These are phyloP conservation scores for Vigna mungo DNA, from an alignment of 306 rosid genomes.

Conservation along the genomic window DNA sequence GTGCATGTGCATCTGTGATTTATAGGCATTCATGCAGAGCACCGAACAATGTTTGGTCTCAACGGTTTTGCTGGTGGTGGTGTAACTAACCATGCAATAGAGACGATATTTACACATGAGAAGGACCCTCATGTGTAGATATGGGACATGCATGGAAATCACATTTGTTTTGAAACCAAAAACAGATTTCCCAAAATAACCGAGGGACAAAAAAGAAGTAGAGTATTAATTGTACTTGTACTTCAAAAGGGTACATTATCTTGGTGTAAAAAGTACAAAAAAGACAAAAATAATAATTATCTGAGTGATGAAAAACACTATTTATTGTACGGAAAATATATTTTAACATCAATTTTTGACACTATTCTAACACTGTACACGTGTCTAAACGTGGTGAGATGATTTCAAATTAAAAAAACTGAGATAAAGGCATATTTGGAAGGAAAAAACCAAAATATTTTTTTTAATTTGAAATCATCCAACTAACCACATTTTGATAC, in stretches of 20 bases:
- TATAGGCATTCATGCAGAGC: constrained; percentile 24
- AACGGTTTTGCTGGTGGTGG: constrained; percentile 26
- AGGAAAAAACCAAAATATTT: too few relatives aligned
- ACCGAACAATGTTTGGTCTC: constrained; percentile 33
- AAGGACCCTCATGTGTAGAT: constrained; percentile 12
- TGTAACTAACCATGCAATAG: constrained; percentile 33
- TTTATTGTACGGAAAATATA: too few relatives aligned
- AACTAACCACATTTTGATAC: too few relatives aligned
- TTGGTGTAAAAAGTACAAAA: not conserved
- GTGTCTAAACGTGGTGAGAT: too few relatives aligned
- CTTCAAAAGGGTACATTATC: not conserved
- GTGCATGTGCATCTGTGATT: constrained; percentile 39
- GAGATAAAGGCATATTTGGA: too few relatives aligned
- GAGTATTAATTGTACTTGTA: not conserved
- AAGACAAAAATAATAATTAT: not conserved
- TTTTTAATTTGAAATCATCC: too few relatives aligned
- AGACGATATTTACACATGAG: constrained; percentile 41
- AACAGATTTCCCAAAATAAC: not conserved
- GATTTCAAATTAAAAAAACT: too few relatives aligned
- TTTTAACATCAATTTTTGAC: too few relatives aligned
- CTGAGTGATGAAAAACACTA: not conserved
- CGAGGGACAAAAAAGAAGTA: not conserved
- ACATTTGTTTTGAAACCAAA: constrained; percentile 37
- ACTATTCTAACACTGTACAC: too few relatives aligned
- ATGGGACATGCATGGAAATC: constrained; percentile 46